Conservation (phyloP, 352 stramenopile species). For the Elongisporangium anandrum region DNA sequence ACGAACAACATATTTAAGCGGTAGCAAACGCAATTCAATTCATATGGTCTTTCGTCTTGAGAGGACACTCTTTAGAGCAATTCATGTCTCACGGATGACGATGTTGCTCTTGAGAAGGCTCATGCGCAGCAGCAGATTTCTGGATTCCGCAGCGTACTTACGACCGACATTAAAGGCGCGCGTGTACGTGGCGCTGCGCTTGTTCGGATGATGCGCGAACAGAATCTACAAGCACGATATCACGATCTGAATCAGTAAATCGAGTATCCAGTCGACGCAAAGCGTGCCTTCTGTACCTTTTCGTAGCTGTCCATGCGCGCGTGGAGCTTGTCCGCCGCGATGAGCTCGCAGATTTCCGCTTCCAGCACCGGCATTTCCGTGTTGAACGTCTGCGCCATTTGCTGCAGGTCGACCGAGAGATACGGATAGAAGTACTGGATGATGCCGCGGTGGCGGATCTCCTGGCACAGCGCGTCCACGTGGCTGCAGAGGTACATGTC, state of each 20-base stretch:
- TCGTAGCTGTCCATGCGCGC: slow-evolving; percentile 87
- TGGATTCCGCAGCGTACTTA: slow-evolving; percentile 79
- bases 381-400: slow-evolving; percentile 87
- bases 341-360: slow-evolving; percentile 77
- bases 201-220: slow-evolving; percentile 75
- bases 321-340: slow-evolving; percentile 62
- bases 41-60: neutral
- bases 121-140: slow-evolving; percentile 81
- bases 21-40: neutral
- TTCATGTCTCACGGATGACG: slow-evolving; percentile 68
- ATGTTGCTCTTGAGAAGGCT: slow-evolving; percentile 85
- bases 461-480: slow-evolving; percentile 65
- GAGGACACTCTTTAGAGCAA: slow-evolving; percentile 1
- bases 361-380: slow-evolving; percentile 56
- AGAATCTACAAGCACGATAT: slow-evolving; percentile 56
- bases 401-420: slow-evolving; percentile 75
- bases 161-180: slow-evolving; percentile 75
- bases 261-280: neutral
- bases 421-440: slow-evolving; percentile 90
- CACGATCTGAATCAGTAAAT: neutral
- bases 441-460: slow-evolving; percentile 83
- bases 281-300: slow-evolving; percentile 34
- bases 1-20: neutral
- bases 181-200: slow-evolving; percentile 72
- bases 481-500: slow-evolving; percentile 80